Evolutionary conservation across 78 protist genomes (phyloP), one percentile per base, ranked within the genome.

Genomic region (Dictyostelium capitatum): DNA sequence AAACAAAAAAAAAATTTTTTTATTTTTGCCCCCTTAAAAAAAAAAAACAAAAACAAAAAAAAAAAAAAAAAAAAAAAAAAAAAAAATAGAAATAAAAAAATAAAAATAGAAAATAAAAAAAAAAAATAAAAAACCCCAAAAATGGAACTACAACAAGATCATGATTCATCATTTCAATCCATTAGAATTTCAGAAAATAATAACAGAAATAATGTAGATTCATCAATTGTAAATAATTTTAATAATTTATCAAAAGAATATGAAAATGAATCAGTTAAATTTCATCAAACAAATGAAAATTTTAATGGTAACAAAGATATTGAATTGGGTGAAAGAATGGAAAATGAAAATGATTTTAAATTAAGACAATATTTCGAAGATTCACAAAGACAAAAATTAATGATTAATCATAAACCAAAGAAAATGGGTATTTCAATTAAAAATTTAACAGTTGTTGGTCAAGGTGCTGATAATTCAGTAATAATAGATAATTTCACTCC

Each of bases 341-440:
- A 74, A 19, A 54, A 47, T 20, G 81, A 70, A 19, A 89, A 90
- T 23, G 87, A 73, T 43, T 90, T 90, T 37, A 77, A 90, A 73
- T 30, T 90, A 25, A 43, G 95, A 23, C 77, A 77, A 73, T 90
- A 90, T 50, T 90, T 90, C 41, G 95, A 90, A 53, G 69, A 90
- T 32, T 80, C 89, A 28, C 83, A 74, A 17, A 65, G 95, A 41
- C 67, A 43, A 54, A 48, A 74, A 56, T 15, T 75, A 23, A 47
- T 28, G 3, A 77, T 54, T 15, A 85, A 85, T 25, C 46, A 23
- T 1, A 77, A 77, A 50, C 84, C 84, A 28, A 89, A 89, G 30
- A 79, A 69, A 67, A 79, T 89, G 89, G 94, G 94, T 89, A 65
- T 89, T 43, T 78, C 94, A 19, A 65, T 89, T 14, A 75, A 51